Evolutionary conservation across 257 asterid species (phyloP), one percentile per base, ranked within the genome.

Genomic region (Lycium ferocissimum): DNA sequence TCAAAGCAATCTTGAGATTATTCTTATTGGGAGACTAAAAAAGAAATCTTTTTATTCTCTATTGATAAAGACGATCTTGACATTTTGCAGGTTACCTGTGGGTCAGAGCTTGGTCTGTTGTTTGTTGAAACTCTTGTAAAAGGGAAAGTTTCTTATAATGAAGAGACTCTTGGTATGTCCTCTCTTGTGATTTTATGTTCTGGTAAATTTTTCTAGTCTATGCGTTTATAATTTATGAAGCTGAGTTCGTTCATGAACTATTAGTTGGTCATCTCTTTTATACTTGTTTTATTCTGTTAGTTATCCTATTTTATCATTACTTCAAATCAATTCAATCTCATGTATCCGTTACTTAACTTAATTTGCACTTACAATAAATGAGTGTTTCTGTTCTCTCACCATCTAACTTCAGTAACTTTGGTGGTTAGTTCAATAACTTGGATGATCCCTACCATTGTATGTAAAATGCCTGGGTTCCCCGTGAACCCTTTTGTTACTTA

Each of bases 91-190:
- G 93, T 94, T 80, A 96, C 97, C 6, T 96, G 99, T 89, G 99
- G 98, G 84, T 92, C 97, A 61, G 99, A 96, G 93, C 98, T 96
- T 89, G 98, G 98, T 76, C 90, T 94, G 86, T 47, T 92, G 90
- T 96, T 92, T 53, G 97, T 94, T 85, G 99, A 94, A 69, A 92
- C 93, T 56, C 98, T 96, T 83, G 94, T 91, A 78, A 95, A 95
- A 89, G 98, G 97, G 85, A 93, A 93, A 83, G n/a, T 89, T 87
- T 89, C 96, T 63, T 96, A 86, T 51, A 88, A 92, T 43, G 95
- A 93, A 10, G 92, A 93, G 79, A 87, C 87, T 85, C 93, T 96
- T 87, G 99, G 99, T 95, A 79, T 84, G 95, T 94, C 79, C 66
- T 79, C 78, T 73, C 75, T 58, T 18, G 35, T 75, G 66, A 9